Evolutionary conservation across 768 basidiomycete genomes (phyloP).

Genomic region (Trametes villosa): DNA sequence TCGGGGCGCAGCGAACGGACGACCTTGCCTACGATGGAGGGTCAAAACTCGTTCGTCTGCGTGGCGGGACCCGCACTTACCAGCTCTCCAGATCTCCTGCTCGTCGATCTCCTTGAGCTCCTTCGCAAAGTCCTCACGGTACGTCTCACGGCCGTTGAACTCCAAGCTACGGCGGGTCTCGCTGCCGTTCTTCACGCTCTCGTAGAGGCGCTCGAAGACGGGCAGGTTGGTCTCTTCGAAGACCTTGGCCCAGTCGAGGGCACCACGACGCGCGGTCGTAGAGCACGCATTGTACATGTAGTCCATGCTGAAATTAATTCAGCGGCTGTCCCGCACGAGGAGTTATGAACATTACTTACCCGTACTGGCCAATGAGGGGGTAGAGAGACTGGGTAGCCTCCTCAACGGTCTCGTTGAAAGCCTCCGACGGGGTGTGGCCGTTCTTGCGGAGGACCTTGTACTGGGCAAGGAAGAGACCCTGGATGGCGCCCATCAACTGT

Average conservation of each 20-base stretch:
- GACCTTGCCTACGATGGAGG: conserved; percentile 63
- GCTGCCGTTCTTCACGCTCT: conserved; percentile 92
- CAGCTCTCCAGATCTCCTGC: conserved; percentile 99
- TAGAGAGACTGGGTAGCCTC: conserved; percentile 99
- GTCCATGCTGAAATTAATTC: conserved; percentile 71
- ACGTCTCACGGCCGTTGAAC: conserved; percentile 91
- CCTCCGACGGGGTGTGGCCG: conserved; percentile 96
- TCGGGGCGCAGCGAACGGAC: conserved; percentile 90
- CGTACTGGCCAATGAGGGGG: conserved; percentile 94
- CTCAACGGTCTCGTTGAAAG: conserved; percentile 99
- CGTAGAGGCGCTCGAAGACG: conserved; percentile 93
- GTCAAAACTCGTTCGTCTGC: background rate
- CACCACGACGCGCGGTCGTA: conserved; percentile 97
- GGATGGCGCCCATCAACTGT: conserved; percentile 96
- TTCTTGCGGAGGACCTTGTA: conserved; percentile 97
- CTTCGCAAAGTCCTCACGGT: conserved; percentile 89
- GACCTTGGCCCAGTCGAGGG: conserved; percentile 98
- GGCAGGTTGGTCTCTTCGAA: conserved; percentile 95
- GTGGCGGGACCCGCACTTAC: conserved; percentile 41
- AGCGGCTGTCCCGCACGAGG: background rate
- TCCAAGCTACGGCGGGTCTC: conserved; percentile 98
- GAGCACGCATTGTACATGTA: conserved; percentile 99
- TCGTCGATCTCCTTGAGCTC: conserved; percentile 95
- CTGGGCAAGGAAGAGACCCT: conserved; percentile 99
- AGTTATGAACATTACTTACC: conserved; percentile 49